phyloP scores from a whole-genome alignment of 352 stramenopile species.

The Pythium phragmitis region DNA sequence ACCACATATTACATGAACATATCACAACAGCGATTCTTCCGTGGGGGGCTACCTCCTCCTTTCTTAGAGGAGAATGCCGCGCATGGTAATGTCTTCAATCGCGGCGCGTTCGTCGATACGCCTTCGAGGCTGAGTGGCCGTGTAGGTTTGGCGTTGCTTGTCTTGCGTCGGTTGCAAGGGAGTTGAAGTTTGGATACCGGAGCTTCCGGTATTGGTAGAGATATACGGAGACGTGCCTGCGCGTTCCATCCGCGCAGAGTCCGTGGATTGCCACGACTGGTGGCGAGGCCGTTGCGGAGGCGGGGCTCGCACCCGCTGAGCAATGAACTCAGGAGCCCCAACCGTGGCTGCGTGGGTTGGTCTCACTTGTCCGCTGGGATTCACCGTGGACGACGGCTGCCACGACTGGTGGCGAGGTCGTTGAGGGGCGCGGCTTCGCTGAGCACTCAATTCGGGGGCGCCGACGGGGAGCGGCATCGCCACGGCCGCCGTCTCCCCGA shows the following conservation, averaged over 20 bases:
- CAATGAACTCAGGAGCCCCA: background rate
- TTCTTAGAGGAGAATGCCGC: slow-evolving; percentile 14
- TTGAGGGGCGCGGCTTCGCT: too few relatives aligned
- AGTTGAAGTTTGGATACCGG: too few relatives aligned
- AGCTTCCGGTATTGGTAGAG: background rate
- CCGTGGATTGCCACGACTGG: background rate
- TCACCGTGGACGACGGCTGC: background rate
- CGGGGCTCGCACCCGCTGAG: background rate
- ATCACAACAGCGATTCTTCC: background rate
- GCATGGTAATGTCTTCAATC: slow-evolving; percentile 19
- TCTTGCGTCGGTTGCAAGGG: too few relatives aligned
- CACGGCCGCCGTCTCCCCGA: too few relatives aligned
- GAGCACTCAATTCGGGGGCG: too few relatives aligned
- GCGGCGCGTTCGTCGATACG: slow-evolving; percentile 21
- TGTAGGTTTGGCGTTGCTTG: too few relatives aligned
- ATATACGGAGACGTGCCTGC: background rate
- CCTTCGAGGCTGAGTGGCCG: background rate
- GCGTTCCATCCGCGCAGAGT: background rate
- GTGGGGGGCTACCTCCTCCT: too few relatives aligned
- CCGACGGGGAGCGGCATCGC: too few relatives aligned
- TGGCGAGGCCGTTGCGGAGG: background rate
- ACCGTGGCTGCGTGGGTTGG: background rate
- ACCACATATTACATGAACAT: background rate
- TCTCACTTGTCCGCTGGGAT: background rate
- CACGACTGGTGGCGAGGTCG: background rate